phyloP scores from a whole-genome alignment of 1,284 basidiomycete genomes.

The Tilletia indica region DNA sequence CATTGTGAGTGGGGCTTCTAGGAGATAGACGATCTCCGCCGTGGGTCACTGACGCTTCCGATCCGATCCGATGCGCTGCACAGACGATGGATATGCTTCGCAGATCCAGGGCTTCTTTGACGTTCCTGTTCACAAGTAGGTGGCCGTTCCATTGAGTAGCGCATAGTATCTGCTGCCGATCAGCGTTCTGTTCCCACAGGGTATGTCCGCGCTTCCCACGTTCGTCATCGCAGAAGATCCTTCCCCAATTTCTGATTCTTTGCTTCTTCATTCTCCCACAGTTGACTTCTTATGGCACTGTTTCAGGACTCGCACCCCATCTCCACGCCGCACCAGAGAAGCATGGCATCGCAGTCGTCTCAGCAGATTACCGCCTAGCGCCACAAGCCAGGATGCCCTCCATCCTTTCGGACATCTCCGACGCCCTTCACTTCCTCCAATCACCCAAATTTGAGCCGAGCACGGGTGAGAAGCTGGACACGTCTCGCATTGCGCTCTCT shows the following conservation, averaged over 20 bases:
- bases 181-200: too few species aligned
- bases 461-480: neutral
- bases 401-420: slow-evolving; percentile 36
- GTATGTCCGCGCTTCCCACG: neutral
- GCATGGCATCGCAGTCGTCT: slow-evolving; percentile 30
- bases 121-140: slow-evolving; percentile 95
- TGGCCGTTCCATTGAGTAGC: slow-evolving; percentile 64
- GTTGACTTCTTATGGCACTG: slow-evolving; percentile 35
- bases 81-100: slow-evolving; percentile 59
- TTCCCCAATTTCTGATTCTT: neutral
- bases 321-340: slow-evolving; percentile 29
- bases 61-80: slow-evolving; percentile 60
- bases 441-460: neutral
- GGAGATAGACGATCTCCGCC: too few species aligned
- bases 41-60: neutral
- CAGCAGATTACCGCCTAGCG: slow-evolving; percentile 42
- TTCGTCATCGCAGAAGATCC: neutral
- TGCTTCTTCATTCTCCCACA: slow-evolving; percentile 56
- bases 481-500: slow-evolving; percentile 17
- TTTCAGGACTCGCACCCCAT: slow-evolving; percentile 32
- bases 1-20: slow-evolving; percentile 68
- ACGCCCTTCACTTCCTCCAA: neutral
- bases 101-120: slow-evolving; percentile 88
- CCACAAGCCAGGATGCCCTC: slow-evolving; percentile 36
- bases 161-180: slow-evolving; percentile 72